These are phyloP conservation scores for Fusarium verrucosum DNA, from an alignment of 2,329 filamentous ascomycete species.

Conservation along the genomic window DNA sequence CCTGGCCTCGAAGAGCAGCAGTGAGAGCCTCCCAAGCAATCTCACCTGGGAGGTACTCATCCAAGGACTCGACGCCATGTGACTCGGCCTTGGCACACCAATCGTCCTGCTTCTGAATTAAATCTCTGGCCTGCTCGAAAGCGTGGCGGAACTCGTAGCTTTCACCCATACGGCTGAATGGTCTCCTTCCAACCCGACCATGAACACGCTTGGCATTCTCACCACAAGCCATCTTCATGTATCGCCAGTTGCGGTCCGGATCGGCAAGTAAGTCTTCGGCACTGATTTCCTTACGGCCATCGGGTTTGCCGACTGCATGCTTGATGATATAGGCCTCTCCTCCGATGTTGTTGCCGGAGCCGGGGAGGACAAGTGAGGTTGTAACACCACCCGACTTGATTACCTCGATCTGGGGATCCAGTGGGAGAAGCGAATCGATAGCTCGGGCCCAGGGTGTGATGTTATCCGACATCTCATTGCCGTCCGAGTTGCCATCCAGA, in stretches of 20 bases:
- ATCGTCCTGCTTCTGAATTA: constrained; percentile 70
- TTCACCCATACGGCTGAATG: constrained; percentile 71
- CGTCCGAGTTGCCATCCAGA: constrained; percentile 64
- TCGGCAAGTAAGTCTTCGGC: constrained; percentile 72
- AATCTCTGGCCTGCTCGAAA: constrained; percentile 67
- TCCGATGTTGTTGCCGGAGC: constrained; percentile 77
- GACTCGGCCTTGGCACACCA: constrained; percentile 69
- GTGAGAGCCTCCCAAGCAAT: constrained; percentile 70
- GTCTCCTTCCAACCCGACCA: constrained; percentile 62
- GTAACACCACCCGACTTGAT: constrained; percentile 80
- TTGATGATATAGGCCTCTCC: constrained; percentile 77
- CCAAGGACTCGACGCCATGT: constrained; percentile 60
- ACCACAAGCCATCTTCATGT: constrained; percentile 81
- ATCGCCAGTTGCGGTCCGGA: constrained; percentile 71
- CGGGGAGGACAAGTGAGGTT: constrained; percentile 72
- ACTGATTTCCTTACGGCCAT: constrained; percentile 71
- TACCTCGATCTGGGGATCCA: constrained; percentile 71
- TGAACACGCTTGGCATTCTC: constrained; percentile 74
- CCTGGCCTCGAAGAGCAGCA: constrained; percentile 72
- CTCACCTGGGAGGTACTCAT: constrained; percentile 68
- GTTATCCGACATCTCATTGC: constrained; percentile 70
- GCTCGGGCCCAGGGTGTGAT: constrained; percentile 75
- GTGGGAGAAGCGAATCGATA: constrained; percentile 70
- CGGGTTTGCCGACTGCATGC: constrained; percentile 67
- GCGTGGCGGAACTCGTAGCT: constrained; percentile 75